phyloP scores from a whole-genome alignment of 2,329 filamentous ascomycete species.

The Tolypocladium nubicola region DNA sequence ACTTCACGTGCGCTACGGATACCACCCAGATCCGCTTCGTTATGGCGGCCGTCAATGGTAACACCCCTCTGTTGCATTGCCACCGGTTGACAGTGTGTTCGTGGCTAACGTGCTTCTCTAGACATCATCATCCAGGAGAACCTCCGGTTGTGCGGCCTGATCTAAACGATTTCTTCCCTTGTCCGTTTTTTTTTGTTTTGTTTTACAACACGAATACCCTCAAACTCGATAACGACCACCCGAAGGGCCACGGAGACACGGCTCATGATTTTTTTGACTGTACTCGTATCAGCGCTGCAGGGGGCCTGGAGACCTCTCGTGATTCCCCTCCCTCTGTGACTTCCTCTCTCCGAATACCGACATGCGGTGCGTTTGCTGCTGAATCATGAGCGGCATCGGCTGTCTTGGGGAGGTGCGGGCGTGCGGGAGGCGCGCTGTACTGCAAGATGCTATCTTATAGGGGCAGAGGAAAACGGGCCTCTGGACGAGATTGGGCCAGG shows the following conservation, averaged over 20 bases:
- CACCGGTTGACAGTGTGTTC: neutral
- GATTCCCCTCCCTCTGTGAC: neutral
- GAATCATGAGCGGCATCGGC: neutral
- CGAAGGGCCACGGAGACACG: slow-evolving; percentile 25
- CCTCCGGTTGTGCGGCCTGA: slow-evolving; percentile 89
- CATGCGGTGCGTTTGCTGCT: neutral
- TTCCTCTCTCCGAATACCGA: neutral
- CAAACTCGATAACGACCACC: slow-evolving; percentile 29
- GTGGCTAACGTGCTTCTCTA: slow-evolving; percentile 36
- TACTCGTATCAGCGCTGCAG: slow-evolving; percentile 17
- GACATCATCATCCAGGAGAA: slow-evolving; percentile 99
- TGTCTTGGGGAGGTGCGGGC: neutral
- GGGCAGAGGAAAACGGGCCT: neutral
- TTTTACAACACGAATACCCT: slow-evolving; percentile 30
- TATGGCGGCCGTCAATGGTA: slow-evolving; percentile 98
- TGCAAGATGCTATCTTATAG: neutral
- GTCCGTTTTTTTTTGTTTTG: slow-evolving; percentile 6
- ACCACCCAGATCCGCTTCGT: slow-evolving; percentile 99
- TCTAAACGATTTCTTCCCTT: slow-evolving; percentile 49
- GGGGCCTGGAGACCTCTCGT: slow-evolving; percentile 3
- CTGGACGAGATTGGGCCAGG: neutral
- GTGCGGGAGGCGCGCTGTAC: neutral
- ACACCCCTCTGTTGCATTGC: slow-evolving; percentile 17
- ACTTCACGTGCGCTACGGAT: slow-evolving; percentile 97
- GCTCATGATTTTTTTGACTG: slow-evolving; percentile 25